Evolutionary conservation across 139 green algal genomes (phyloP).

Genomic region (Ettlia oleoabundans): DNA sequence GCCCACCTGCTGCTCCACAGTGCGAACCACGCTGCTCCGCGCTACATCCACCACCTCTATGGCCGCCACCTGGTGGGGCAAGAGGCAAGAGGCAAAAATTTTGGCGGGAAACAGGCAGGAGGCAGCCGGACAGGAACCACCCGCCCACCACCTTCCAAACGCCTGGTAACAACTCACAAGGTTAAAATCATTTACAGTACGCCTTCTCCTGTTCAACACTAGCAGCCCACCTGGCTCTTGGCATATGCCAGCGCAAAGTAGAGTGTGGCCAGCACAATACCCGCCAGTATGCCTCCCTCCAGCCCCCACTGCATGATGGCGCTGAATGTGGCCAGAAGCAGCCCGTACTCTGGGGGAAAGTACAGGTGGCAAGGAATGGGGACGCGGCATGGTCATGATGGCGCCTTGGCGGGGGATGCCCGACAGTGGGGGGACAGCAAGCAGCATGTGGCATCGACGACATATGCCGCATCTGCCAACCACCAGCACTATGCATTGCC

Average conservation of each 20-base stretch:
- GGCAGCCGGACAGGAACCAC: too few relatives aligned
- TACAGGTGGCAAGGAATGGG: not conserved
- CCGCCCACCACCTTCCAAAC: too few relatives aligned
- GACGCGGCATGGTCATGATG: not conserved
- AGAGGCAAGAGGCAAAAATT: too few relatives aligned
- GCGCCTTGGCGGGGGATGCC: too few relatives aligned
- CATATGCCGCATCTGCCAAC: too few relatives aligned
- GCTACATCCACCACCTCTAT: conserved; percentile 50
- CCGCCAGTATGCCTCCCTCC: conserved; percentile 69
- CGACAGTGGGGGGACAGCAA: too few relatives aligned
- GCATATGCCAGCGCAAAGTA: conserved; percentile 80
- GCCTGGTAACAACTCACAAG: too few relatives aligned
- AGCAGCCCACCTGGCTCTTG: conserved; percentile 7
- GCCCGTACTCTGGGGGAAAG: conserved; percentile 65
- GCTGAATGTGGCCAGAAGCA: conserved; percentile 75
- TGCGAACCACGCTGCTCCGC: conserved; percentile 56
- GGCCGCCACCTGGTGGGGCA: too few relatives aligned
- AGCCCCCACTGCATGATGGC: conserved; percentile 70
- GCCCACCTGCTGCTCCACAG: conserved; percentile 49
- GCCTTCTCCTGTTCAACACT: too few relatives aligned
- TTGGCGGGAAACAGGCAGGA: too few relatives aligned
- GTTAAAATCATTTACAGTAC: too few relatives aligned
- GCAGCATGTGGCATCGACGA: too few relatives aligned
- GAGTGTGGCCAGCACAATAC: conserved; percentile 71
- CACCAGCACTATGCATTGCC: not conserved